These are phyloP conservation scores for Emmonsiellopsis sp. DNA, from an alignment of 2,329 filamentous ascomycete genomes.

Conservation along the genomic window DNA sequence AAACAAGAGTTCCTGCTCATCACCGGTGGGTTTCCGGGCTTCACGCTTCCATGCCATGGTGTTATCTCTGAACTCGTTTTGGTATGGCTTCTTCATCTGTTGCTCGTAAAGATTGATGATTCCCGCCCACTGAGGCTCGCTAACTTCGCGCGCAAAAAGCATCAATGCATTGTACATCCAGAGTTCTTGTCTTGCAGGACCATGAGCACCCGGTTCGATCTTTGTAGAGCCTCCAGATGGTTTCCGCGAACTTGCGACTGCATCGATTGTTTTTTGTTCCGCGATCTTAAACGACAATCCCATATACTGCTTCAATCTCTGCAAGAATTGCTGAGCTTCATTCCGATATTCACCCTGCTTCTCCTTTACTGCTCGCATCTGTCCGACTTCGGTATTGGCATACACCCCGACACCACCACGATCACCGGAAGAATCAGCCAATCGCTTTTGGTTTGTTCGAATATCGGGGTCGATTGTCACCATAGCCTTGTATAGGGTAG, in stretches of 20 bases:
- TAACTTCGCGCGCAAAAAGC: slow-evolving; percentile 79
- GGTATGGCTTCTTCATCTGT: slow-evolving; percentile 67
- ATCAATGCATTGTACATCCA: slow-evolving; percentile 86
- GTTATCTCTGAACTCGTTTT: slow-evolving; percentile 71
- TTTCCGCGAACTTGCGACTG: slow-evolving; percentile 38
- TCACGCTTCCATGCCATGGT: slow-evolving; percentile 70
- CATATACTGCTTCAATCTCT: slow-evolving; percentile 73
- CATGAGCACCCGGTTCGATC: slow-evolving; percentile 62
- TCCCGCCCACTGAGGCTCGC: slow-evolving; percentile 70
- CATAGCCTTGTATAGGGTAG: slow-evolving; percentile 85
- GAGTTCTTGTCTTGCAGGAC: slow-evolving; percentile 60
- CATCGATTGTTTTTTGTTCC: slow-evolving; percentile 59
- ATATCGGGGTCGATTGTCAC: slow-evolving; percentile 82
- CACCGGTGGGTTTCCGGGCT: slow-evolving; percentile 63
- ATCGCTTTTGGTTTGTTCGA: slow-evolving; percentile 45
- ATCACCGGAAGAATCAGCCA: slow-evolving; percentile 33
- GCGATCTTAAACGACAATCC: slow-evolving; percentile 69
- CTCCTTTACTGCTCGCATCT: slow-evolving; percentile 89
- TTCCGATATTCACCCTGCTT: slow-evolving; percentile 83
- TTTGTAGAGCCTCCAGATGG: slow-evolving; percentile 42
- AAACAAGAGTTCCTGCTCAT: slow-evolving; percentile 80
- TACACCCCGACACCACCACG: slow-evolving; percentile 45
- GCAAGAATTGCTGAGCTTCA: slow-evolving; percentile 68
- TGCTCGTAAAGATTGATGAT: slow-evolving; percentile 73
- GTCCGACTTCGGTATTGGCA: slow-evolving; percentile 63